Base-by-base conservation (phyloP, 257 asterid species). In the Marsdenia floribunda region DNA sequence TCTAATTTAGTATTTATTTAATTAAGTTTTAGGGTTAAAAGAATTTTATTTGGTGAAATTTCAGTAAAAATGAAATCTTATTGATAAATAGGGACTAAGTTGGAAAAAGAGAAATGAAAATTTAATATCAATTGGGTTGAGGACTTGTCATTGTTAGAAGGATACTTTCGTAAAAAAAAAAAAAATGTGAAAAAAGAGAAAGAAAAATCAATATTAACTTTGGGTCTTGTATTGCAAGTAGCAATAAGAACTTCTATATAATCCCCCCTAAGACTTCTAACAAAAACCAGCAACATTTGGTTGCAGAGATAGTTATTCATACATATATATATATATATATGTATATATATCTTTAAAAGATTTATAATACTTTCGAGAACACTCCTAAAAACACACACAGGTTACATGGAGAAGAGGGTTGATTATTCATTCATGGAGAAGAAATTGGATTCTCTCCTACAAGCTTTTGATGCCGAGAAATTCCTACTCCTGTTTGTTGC, bases 401-500 rank as follows among this genome's bases (percentile, higher is more conserved):
- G 16, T n/a, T 29, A 29, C 33, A n/a, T 26, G 10, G 21, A 18
- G 50, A 21, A 14, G 2, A 38, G 53, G 26, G 21, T 73, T 54
- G 22, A 70, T 76, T 22, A 24, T 2, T 68, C 14, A 3, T 6
- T 49, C 42, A 77, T 76, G 80, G 75, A 60, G 46, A 61, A 58
- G 54, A 66, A 55, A 6, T 60, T 46, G 67, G 46, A 38, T 50
- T 29, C 71, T 61, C 67, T 82, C 49, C 29, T 82, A 65, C 66
- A 71, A 70, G 50, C 73, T 76, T 66, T 85, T 19, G 80, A 78
- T 42, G 69, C 76, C 0, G 76, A 78, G 15, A 26, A 78, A 37
- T 42, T 82, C 54, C 11, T 82, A 44, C 33, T 84, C 59, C 59
- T 75, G 71, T 74, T 86, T 57, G 2, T 78, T 10, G 44, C 68